Base-by-base conservation (phyloP, 495 filamentous ascomycete species). In the Astrothelium subdiscretum region DNA sequence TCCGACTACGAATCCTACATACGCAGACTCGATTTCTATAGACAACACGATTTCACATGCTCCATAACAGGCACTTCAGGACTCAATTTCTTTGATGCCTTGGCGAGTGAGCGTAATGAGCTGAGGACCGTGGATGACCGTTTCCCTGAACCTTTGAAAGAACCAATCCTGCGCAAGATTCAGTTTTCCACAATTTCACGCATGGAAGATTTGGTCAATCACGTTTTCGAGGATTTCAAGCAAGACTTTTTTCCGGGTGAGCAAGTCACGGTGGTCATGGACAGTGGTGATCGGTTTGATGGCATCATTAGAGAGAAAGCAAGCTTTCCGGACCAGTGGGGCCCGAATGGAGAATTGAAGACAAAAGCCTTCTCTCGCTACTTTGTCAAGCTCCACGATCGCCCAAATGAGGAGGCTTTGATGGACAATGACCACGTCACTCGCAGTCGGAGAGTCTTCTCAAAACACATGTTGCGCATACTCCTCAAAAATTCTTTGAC, bases 401-500 rank as follows among this genome's bases (percentile, higher is more conserved):
- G 81, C 31, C 84, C 83, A 5, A 81, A 84, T 18, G 84, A 90
- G 69, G 90, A 95, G 69, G 86, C 85, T 52, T 76, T 90, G 22
- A 78, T 95, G 40, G 89, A 95, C 68, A 86, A 92, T 63, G 80
- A 86, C 35, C 86, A 94, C 66, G 86, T 98, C 66, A 85, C 81
- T 44, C 87, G 94, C 20, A 94, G 97, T 67, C 85, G 90, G 29
- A 95, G 92, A 68, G 84, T 90, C 4, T 99, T 97, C 73, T 96
- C 92, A 42, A 99, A 99, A 75, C 85, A 92, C 52, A 90, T 96
- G 72, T 78, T 99, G 59, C 85, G 92, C 31, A 88, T 90, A 2
- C 97, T 97, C 64, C 90, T 99, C 62, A 96, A 96, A 69, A 92
- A 95, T 74, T 94, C 90, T 6, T 87, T 96, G 15, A 90, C 86